Evolutionary conservation across 1,139 yeast genomes (phyloP).

Genomic region (Saccharomyces hybrid): DNA sequence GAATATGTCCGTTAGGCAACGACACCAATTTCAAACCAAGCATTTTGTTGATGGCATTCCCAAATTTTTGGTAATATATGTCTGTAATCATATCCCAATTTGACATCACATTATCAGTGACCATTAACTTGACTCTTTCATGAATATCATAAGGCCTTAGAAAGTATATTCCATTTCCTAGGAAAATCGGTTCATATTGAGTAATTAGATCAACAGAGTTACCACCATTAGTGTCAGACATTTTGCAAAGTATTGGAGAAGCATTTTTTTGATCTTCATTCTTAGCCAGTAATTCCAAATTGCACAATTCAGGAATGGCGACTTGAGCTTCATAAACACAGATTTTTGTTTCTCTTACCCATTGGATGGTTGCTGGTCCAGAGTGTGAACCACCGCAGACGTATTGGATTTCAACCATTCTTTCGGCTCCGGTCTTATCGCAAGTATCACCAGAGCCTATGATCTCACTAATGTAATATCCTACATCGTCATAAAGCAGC

Average conservation of each 20-base stretch:
- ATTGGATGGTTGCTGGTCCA: constrained; percentile 33
- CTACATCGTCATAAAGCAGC: constrained; percentile 32
- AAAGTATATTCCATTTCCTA: constrained; percentile 23
- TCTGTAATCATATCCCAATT: constrained; percentile 4
- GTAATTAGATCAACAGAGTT: constrained; percentile 15
- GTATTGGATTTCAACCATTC: constrained; percentile 59
- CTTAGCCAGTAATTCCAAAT: constrained; percentile 22
- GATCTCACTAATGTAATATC: constrained; percentile 45
- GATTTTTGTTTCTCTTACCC: constrained; percentile 57
- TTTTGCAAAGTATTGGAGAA: constrained; percentile 15
- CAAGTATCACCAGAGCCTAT: constrained; percentile 61
- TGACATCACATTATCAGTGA: constrained; percentile 13
- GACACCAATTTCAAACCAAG: constrained; percentile 13
- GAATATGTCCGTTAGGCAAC: constrained; percentile 14
- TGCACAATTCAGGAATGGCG: constrained; percentile 53
- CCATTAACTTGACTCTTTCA: constrained; percentile 14
- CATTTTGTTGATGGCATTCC: constrained; percentile 16
- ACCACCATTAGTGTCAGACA: background rate
- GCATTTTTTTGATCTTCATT: constrained; percentile 22
- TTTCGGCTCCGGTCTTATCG: constrained; percentile 58
- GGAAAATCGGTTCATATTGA: constrained; percentile 19
- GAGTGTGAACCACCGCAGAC: constrained; percentile 46
- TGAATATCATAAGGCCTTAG: constrained; percentile 10
- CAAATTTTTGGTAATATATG: constrained; percentile 11
- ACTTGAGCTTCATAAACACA: constrained; percentile 66